Evolutionary conservation across 805 yeast species (phyloP), one percentile per base, ranked within the genome.

Genomic region (Metschnikowia cubensis): DNA sequence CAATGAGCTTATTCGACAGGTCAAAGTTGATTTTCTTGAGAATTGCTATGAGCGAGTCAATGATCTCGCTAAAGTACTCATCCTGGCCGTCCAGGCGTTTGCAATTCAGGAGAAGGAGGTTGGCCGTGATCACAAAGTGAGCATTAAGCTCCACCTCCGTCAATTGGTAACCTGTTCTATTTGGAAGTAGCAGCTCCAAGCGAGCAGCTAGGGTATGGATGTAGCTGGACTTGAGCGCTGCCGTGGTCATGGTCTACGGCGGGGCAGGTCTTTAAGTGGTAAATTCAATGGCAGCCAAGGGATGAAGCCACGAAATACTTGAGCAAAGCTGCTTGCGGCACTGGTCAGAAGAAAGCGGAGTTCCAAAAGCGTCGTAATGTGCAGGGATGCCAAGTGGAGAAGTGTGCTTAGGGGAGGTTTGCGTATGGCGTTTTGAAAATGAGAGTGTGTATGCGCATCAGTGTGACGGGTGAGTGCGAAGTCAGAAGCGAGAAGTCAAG

Each of bases 71-170:
- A 31, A 56, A 53, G 52, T 50, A 58, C 37, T 47, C 29, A 20
- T 49, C 50, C 14, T 44, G 13, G 48, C 48, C 60, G n/a, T 50
- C 45, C 35, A 48, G 35, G 6, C 50, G 52, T 37, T 47, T 52
- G 54, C 56, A 50, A 42, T 49, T 49, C 35, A 45, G 50, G 14
- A 67, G 40, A 22, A 73, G 58, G 37, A 71, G 61, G 32, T 62
- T 56, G 22, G 64, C 65, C 18, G 76, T 66, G 22, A 60, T 55
- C 18, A 66, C 50, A 50, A 65, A 73, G 52, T 72, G 77, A 2
- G 74, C 70, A 49, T 72, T 69, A 39, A 71, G 58, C 58, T 73
- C 76, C 7, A 73, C 73, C 49, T 73, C 77, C 10, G 66, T 65
- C 10, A 70, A 51, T 3, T 70, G 56, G 51, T 65, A 63, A n/a